Base-by-base conservation (phyloP, 208 protist genomes). In the Blastocrithidia nonstop region DNA sequence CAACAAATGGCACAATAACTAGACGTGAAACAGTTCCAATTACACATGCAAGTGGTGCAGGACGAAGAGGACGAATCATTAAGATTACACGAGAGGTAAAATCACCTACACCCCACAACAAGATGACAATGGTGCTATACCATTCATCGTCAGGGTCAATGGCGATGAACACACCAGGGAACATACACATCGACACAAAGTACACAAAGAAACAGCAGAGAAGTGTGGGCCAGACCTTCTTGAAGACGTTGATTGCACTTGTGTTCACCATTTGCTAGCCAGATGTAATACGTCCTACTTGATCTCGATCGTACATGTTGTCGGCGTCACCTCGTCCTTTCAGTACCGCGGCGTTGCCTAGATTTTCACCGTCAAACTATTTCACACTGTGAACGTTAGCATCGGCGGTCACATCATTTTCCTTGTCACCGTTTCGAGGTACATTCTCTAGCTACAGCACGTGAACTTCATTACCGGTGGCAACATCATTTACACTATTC, bases 181-280 rank as follows among this genome's bases (percentile, higher is more conserved):
- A 91, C 40, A 85, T 33, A 32, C 70, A 39, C 40, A 86, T 35
- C 1, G 69, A 66, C 19, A 61, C 57, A 54, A 68, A 74, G 59
- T 75, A 88, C 25, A 71, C 56, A 6, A 71, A 41, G 52, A 79
- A 86, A 59, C 44, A 55, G 45, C 54, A 62, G 16, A 82, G 3
- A 45, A 80, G 41, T 74, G 87, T 82, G 36, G 81, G 81, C 44
- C 58, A 83, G 26, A 90, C 58, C 24, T 39, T 35, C 56, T 61
- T 63, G 33, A 82, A 43, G 31, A 90, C 61, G 8, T 59, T 33
- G 8, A 27, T 36, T 6, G 73, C 45, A 8, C 45, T 28, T 19
- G 67, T 52, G 27, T 60, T 59, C 44, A 78, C 59, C 65, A 86
- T 71, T 57, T 86, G 71, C 42, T 79, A 42, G 17, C 59, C 54